A percentile compares a stretch with the other conserved stretches of the same genome.
Evolutionary conservation across 179 eudicot species (phyloP).

Genomic region (Camellia oleifera): DNA sequence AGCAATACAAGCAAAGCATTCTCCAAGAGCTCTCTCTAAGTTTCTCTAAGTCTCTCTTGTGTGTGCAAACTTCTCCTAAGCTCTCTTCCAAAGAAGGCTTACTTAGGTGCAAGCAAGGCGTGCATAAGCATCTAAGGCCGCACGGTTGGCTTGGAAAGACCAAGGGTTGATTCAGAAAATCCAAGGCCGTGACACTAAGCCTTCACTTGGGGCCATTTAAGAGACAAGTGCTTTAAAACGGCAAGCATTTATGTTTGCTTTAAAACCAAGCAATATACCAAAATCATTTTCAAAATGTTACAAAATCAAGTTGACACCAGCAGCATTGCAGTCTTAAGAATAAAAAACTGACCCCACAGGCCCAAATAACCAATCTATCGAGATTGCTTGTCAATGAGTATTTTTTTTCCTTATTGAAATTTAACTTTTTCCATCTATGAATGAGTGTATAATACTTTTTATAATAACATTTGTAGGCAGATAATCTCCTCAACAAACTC

Average conservation of each 20-base stretch:
- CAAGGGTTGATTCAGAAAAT: no score
- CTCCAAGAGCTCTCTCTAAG: no score
- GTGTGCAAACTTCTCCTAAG: no score
- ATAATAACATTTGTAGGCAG: background rate
- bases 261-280: background rate
- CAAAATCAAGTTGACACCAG: background rate
- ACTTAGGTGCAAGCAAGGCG: no score
- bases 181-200: background rate
- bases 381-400: background rate
- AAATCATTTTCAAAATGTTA: background rate
- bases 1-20: no score
- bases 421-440: background rate
- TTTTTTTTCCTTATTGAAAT: background rate
- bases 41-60: no score
- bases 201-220: background rate
- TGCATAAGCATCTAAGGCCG: no score
- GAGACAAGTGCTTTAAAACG: conserved; percentile 3
- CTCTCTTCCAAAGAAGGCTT: no score
- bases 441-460: background rate
- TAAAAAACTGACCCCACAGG: background rate
- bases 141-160: no score
- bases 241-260: background rate
- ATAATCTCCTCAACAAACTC: no score
- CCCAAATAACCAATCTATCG: background rate
- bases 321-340: background rate